Percentiles rank a stretch among this genome's conserved stretches.
phyloP scores from a whole-genome alignment of 1,139 yeast species.

The Saccharomyces hybrid region DNA sequence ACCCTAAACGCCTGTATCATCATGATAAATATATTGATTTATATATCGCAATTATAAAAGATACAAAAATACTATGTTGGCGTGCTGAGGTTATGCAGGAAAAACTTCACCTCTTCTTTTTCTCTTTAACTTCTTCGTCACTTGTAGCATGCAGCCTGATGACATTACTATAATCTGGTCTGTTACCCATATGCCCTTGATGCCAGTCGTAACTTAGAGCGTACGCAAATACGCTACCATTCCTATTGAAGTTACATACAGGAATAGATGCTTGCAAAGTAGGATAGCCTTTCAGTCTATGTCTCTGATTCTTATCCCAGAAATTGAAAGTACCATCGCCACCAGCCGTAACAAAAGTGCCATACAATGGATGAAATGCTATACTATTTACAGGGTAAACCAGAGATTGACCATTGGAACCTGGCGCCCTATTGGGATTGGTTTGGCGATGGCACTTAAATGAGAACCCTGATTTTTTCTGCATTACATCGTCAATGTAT shows the following conservation, averaged over 20 bases:
- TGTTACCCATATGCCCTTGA: slow-evolving; percentile 74
- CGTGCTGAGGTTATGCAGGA: neutral
- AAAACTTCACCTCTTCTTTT: slow-evolving; percentile 41
- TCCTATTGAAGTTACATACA: slow-evolving; percentile 71
- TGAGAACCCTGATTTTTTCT: slow-evolving; percentile 66
- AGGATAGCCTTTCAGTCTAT: slow-evolving; percentile 77
- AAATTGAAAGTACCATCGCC: slow-evolving; percentile 88
- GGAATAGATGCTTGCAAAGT: slow-evolving; percentile 66
- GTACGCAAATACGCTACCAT: slow-evolving; percentile 81
- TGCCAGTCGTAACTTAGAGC: slow-evolving; percentile 95
- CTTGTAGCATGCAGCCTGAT: slow-evolving; percentile 78
- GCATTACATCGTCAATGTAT: slow-evolving; percentile 78
- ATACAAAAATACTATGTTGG: neutral
- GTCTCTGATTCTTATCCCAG: slow-evolving; percentile 95
- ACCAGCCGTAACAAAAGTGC: slow-evolving; percentile 91
- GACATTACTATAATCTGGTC: slow-evolving; percentile 64
- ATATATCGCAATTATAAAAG: neutral
- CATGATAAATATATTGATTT: neutral
- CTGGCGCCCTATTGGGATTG: slow-evolving; percentile 31
- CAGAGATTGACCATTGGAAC: slow-evolving; percentile 37
- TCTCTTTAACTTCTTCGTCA: slow-evolving; percentile 82
- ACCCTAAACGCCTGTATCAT: neutral
- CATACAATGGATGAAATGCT: slow-evolving; percentile 80
- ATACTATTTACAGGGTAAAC: slow-evolving; percentile 77
- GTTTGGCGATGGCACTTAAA: slow-evolving; percentile 82